A percentile compares a stretch with the other conserved stretches of the same genome.
phyloP scores from a whole-genome alignment of 164 flowering plant species.

The Stephania cephalantha region DNA sequence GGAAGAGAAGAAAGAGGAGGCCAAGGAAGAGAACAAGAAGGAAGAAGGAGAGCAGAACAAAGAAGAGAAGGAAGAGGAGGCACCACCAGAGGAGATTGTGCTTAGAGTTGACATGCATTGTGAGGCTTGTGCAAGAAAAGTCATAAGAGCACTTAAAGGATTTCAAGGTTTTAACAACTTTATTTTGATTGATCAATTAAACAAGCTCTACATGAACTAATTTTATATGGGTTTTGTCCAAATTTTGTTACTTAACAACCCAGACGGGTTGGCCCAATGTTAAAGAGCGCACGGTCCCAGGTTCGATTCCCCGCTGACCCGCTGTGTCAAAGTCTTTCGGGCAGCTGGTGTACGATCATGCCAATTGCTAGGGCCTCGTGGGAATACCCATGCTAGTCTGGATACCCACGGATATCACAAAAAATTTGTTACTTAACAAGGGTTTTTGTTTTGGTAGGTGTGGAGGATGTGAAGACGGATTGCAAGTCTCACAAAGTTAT shows the following conservation, averaged over 20 bases:
- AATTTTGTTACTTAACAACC: no score
- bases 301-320: no score
- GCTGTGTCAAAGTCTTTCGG: no score
- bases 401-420: no score
- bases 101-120: constrained; percentile 89
- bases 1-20: constrained; percentile 24
- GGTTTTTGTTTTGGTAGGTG: constrained; percentile 37
- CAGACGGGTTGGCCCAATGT: no score
- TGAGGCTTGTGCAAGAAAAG: constrained; percentile 84
- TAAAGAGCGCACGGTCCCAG: no score
- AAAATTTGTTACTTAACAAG: no score
- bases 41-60: constrained; percentile 29
- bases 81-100: constrained; percentile 41
- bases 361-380: no score
- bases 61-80: constrained; percentile 37
- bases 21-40: constrained; percentile 15
- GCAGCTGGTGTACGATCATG: no score
- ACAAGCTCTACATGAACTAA: not conserved
- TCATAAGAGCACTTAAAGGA: constrained; percentile 57
- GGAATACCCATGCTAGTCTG: no score
- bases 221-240: not conserved
- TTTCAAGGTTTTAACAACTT: constrained; percentile 42
- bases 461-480: constrained; percentile 71
- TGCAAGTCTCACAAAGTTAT: constrained; percentile 60
- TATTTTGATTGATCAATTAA: not conserved